Evolutionary conservation across 2,329 filamentous ascomycete genomes (phyloP).

Genomic region (Coniochaeta sp.): DNA sequence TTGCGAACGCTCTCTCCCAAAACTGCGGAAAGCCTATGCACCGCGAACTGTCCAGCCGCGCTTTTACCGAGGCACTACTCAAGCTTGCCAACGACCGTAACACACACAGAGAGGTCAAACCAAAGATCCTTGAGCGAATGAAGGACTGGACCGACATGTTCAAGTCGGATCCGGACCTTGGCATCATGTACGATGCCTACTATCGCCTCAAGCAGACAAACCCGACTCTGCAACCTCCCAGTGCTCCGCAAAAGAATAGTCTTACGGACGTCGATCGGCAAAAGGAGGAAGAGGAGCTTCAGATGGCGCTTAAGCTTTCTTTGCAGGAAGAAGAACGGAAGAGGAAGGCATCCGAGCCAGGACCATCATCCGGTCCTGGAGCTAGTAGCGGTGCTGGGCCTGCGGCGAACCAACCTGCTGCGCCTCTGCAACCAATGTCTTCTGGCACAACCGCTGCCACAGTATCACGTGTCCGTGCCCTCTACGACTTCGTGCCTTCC

Average conservation of each 20-base stretch:
- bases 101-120: constrained; percentile 92
- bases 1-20: constrained; percentile 84
- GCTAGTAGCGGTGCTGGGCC: constrained; percentile 22
- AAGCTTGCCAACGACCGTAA: constrained; percentile 90
- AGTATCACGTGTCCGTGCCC: constrained; percentile 84
- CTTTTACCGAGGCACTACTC: constrained; percentile 88
- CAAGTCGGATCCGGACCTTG: constrained; percentile 76
- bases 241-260: constrained; percentile 85
- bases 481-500: constrained; percentile 92
- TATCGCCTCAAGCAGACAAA: constrained; percentile 77
- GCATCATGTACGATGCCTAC: constrained; percentile 96
- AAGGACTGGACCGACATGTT: constrained; percentile 96
- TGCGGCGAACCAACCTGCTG: constrained; percentile 20
- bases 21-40: constrained; percentile 86
- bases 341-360: constrained; percentile 33
- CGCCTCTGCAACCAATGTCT: constrained; percentile 50
- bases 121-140: constrained; percentile 96
- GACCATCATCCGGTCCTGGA: constrained; percentile 27
- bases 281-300: constrained; percentile 94
- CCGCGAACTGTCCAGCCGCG: constrained; percentile 81
- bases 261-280: constrained; percentile 85
- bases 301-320: constrained; percentile 89
- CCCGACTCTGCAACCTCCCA: constrained; percentile 83
- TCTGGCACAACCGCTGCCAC: constrained; percentile 92
- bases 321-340: constrained; percentile 76